Evolutionary conservation across 1,139 yeast genomes (phyloP).

Genomic region (Pneumocystis canis): DNA sequence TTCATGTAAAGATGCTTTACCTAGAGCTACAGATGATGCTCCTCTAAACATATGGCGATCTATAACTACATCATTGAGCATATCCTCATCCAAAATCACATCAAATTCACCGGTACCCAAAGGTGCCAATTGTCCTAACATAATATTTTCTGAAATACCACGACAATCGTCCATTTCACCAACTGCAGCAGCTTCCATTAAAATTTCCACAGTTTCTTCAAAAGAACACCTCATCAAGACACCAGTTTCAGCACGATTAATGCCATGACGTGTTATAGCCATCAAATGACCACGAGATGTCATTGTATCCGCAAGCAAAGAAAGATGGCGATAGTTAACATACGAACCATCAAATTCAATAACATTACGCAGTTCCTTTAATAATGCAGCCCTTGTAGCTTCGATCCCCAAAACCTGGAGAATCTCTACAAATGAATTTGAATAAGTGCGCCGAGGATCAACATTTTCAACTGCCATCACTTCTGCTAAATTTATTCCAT

Average conservation of each 20-base stretch:
- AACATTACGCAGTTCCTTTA: conserved; percentile 85
- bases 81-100: conserved; percentile 82
- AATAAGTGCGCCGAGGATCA: conserved; percentile 75
- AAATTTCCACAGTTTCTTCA: conserved; percentile 95
- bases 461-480: conserved; percentile 94
- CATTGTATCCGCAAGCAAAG: conserved; percentile 93
- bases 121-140: conserved; percentile 97
- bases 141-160: conserved; percentile 95
- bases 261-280: conserved; percentile 99
- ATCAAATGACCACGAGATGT: conserved; percentile 95
- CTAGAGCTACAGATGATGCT: conserved; percentile 13
- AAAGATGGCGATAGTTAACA: conserved; percentile 97
- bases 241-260: conserved; percentile 95
- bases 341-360: conserved; percentile 99
- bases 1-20: conserved; percentile 32
- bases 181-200: conserved; percentile 94
- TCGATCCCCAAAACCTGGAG: conserved; percentile 94
- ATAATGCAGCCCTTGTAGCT: conserved; percentile 90
- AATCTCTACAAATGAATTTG: conserved; percentile 92
- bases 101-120: conserved; percentile 98
- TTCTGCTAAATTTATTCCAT: conserved; percentile 91
- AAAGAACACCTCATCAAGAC: conserved; percentile 98
- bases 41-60: conserved; percentile 18
- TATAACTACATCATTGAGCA: conserved; percentile 54
- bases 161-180: conserved; percentile 97